phyloP scores from a whole-genome alignment of 371 early-diverging fungal genomes.

The Syncephalastrum sp. region DNA sequence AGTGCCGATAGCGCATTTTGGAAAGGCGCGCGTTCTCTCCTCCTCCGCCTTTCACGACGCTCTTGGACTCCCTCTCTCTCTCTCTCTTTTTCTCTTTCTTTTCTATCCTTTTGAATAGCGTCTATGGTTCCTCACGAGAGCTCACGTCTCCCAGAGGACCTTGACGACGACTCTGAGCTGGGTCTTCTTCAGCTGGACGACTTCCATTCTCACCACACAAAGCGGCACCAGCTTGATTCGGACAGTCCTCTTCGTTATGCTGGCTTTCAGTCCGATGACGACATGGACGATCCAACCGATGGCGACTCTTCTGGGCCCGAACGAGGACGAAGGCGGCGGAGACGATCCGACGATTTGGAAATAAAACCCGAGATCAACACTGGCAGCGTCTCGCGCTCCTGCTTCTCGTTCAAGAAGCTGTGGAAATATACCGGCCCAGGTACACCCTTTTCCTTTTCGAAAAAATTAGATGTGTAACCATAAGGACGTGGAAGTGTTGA shows the following conservation, averaged over 20 bases:
- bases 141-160: slow-evolving; percentile 6
- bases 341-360: slow-evolving; percentile 7
- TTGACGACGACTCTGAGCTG: slow-evolving; percentile 10
- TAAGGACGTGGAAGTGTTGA: not conserved
- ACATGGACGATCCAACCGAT: not conserved
- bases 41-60: not conserved
- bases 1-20: too few species aligned
- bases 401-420: slow-evolving; percentile 45
- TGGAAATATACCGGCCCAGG: slow-evolving; percentile 57
- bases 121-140: slow-evolving; percentile 16
- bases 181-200: not conserved
- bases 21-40: too few species aligned
- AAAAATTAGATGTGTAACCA: not conserved
- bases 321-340: slow-evolving; percentile 2
- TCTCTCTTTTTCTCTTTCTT: not conserved
- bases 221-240: not conserved
- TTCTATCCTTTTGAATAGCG: not conserved
- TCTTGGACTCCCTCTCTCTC: not conserved
- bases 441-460: slow-evolving; percentile 6
- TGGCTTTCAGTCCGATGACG: not conserved
- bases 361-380: slow-evolving; percentile 33
- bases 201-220: not conserved
- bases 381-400: slow-evolving; percentile 19
- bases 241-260: slow-evolving; percentile 1
- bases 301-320: not conserved